phyloP scores from a whole-genome alignment of 345 rosid species.

The Aurinia saxatilis region DNA sequence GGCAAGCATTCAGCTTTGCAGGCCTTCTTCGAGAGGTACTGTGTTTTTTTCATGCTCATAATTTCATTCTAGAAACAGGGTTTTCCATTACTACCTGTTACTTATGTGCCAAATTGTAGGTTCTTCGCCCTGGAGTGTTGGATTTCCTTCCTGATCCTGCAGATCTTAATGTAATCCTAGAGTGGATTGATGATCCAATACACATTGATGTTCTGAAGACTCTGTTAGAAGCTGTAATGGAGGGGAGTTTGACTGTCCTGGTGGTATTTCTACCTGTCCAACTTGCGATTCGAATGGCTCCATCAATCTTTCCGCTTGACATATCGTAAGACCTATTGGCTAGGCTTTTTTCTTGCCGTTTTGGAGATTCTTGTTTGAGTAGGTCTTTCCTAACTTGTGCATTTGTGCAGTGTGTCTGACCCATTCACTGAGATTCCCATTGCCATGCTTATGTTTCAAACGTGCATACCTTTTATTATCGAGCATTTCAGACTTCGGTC shows the following conservation, averaged over 20 bases:
- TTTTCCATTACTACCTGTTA: not conserved
- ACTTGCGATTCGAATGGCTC: slow-evolving; percentile 89
- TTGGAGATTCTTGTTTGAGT: not conserved
- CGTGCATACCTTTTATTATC: slow-evolving; percentile 88
- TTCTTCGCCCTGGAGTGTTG: slow-evolving; percentile 83
- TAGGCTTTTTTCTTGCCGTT: not conserved
- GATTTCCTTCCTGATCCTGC: slow-evolving; percentile 94
- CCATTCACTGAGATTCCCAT: slow-evolving; percentile 98
- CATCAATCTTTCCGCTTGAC: no score
- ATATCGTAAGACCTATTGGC: slow-evolving; percentile 60
- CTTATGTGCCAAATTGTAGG: slow-evolving; percentile 42
- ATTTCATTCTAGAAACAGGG: not conserved
- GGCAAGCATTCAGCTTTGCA: slow-evolving; percentile 93
- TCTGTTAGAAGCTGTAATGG: slow-evolving; percentile 82
- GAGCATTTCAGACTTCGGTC: slow-evolving; percentile 90
- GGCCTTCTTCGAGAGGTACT: slow-evolving; percentile 98
- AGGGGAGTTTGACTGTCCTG: slow-evolving; percentile 96
- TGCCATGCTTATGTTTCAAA: slow-evolving; percentile 94
- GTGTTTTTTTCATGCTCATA: slow-evolving; percentile 1
- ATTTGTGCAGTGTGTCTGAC: slow-evolving; percentile 70
- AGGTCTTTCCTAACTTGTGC: not conserved
- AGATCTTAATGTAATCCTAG: slow-evolving; percentile 96
- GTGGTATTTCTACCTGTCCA: slow-evolving; percentile 94
- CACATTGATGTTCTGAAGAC: slow-evolving; percentile 95
- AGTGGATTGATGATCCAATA: slow-evolving; percentile 94